Base-by-base conservation (phyloP, 1,139 yeast genomes). In the Sugiyamaella novakii region DNA sequence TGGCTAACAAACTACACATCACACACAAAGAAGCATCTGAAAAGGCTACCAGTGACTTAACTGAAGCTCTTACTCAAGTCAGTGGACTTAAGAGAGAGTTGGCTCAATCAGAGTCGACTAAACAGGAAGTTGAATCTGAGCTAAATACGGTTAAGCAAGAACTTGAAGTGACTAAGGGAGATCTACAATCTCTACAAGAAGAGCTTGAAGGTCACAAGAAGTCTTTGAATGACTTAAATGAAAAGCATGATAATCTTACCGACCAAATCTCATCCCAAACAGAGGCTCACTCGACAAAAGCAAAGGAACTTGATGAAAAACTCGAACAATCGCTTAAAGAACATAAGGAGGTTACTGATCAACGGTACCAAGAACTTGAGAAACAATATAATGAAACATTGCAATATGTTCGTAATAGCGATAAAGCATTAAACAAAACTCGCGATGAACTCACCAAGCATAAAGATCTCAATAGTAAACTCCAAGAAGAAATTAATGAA, bases 341-440 rank as follows among this genome's bases (percentile, higher is more conserved):
- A 17, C 46, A 47, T 24, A 31, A 49, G 22, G 43, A 34, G 14
- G 43, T 30, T n/a, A 17, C 43, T 12, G 49, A 46, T 15, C 34
- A 38, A 25, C 38, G 49, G 8, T 39, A 19, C 29, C 12, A 33
- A 11, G 37, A 31, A 19, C 57, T 69, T 27, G 70, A 83, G 62
- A 76, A 71, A 3, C 83, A 84, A 60, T 86, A 85, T 67, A 79
- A 79, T 52, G 82, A 83, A 59, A 85, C 94, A 1, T 67, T 86
- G 53, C 82, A 80, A 57, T 81, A 88, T 31, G 84, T 87, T 24
- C 80, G 79, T 59, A 86, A 83, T 63, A 83, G 92, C 8, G 84
- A 86, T 51, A 80, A 78, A 56, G 96, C 96, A 0, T 75, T 88
- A 51, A 80, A 79, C 54, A 65, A 83, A 59, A 83, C 92, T 12